phyloP scores from a whole-genome alignment of 2,329 filamentous ascomycete genomes.

The Hypoxylon rubiginosum region DNA sequence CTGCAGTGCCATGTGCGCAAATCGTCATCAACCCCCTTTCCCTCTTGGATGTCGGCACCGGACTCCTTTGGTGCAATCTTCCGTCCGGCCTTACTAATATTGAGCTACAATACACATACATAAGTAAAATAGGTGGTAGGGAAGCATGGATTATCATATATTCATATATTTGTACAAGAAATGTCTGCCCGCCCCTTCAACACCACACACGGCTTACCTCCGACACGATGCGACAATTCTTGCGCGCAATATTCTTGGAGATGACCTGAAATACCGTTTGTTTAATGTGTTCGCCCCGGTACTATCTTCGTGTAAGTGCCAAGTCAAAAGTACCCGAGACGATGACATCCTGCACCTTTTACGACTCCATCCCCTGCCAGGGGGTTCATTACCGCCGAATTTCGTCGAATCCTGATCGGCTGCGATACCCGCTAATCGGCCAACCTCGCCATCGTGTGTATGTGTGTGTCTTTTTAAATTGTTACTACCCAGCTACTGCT shows the following conservation, averaged over 20 bases:
- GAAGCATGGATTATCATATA: not conserved
- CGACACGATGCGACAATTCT: conserved; percentile 19
- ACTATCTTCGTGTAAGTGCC: conserved; percentile 18
- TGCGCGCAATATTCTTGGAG: conserved; percentile 1
- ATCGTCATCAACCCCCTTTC: conserved; percentile 26
- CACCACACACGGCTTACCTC: not conserved
- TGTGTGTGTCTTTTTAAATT: conserved; percentile 1
- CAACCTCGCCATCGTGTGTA: not conserved
- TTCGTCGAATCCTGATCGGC: conserved; percentile 13
- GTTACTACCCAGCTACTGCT: too few species aligned
- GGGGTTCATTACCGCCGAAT: conserved; percentile 20
- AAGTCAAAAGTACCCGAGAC: conserved; percentile 24
- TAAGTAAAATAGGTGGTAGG: not conserved
- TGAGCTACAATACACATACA: too few species aligned
- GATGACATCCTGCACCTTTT: conserved; percentile 18
- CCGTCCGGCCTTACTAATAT: conserved; percentile 34
- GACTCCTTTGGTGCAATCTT: conserved; percentile 32
- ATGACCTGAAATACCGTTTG: not conserved
- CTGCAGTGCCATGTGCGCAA: conserved; percentile 39
- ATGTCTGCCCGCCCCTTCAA: conserved; percentile 8
- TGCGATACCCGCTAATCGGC: conserved; percentile 5
- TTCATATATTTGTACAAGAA: too few species aligned
- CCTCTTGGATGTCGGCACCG: conserved; percentile 32
- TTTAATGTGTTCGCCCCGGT: conserved; percentile 5
- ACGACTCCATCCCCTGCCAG: conserved; percentile 12